phyloP scores from a whole-genome alignment of 352 stramenopile genomes.

The Stramenopiles sp. region DNA sequence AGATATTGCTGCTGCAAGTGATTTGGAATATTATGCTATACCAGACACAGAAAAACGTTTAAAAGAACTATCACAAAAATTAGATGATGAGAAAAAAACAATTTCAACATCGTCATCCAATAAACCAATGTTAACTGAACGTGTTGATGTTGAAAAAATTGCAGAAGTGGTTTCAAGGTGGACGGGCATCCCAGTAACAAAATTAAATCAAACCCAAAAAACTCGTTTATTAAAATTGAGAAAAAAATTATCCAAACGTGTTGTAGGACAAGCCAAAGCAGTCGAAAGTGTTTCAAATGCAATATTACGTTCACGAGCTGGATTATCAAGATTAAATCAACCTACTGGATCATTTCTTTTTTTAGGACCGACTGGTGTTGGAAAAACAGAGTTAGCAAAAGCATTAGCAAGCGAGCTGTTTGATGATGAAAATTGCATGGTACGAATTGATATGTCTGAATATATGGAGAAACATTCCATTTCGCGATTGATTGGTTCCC shows the following conservation, averaged over 20 bases:
- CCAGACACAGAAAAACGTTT: slow-evolving; percentile 64
- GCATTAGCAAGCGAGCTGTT: slow-evolving; percentile 79
- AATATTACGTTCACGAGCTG: slow-evolving; percentile 70
- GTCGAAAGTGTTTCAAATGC: slow-evolving; percentile 67
- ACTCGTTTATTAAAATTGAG: slow-evolving; percentile 79
- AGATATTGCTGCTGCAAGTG: slow-evolving; percentile 76
- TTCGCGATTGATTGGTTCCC: slow-evolving; percentile 66
- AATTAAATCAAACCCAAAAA: slow-evolving; percentile 79
- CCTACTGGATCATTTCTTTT: slow-evolving; percentile 88
- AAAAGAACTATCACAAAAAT: slow-evolving; percentile 34
- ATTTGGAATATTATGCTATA: slow-evolving; percentile 86
- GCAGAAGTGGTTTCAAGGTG: slow-evolving; percentile 62
- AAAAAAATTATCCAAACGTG: slow-evolving; percentile 61
- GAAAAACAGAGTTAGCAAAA: slow-evolving; percentile 87
- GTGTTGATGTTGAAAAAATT: slow-evolving; percentile 74
- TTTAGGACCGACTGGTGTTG: slow-evolving; percentile 77
- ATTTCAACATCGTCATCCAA: background rate
- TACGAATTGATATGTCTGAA: slow-evolving; percentile 90
- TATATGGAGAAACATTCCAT: slow-evolving; percentile 92
- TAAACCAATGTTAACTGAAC: slow-evolving; percentile 59
- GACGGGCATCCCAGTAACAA: slow-evolving; percentile 80
- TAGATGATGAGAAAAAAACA: slow-evolving; percentile 27
- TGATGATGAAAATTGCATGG: slow-evolving; percentile 77
- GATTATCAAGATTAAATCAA: slow-evolving; percentile 50
- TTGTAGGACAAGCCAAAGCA: slow-evolving; percentile 78